phyloP scores from a whole-genome alignment of 129 eudicot species.

The Saposhnikovia divaricata region DNA sequence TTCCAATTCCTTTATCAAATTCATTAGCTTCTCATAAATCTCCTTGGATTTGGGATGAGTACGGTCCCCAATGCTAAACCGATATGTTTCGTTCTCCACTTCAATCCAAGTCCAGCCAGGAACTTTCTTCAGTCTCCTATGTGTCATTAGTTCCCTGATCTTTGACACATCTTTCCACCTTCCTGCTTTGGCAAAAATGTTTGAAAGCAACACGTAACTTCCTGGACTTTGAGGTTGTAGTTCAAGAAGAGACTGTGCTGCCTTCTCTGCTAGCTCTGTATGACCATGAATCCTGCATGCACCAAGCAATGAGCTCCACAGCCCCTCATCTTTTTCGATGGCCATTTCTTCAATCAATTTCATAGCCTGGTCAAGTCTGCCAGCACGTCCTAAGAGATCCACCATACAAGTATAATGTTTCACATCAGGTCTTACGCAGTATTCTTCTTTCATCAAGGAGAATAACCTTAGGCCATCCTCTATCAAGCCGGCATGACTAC shows the following conservation, averaged over 20 bases:
- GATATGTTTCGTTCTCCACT: slow-evolving; percentile 1
- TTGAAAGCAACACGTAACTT: slow-evolving; percentile 3
- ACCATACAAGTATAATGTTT: slow-evolving; percentile 69
- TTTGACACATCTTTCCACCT: slow-evolving; percentile 2
- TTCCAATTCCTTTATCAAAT: slow-evolving; percentile 40
- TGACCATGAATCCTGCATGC: slow-evolving; percentile 56
- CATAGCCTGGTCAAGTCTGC: slow-evolving; percentile 4
- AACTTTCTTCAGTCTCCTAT: slow-evolving; percentile 4
- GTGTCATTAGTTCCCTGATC: slow-evolving; percentile 4
- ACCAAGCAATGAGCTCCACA: slow-evolving; percentile 50
- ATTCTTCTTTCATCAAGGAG: slow-evolving; percentile 44
- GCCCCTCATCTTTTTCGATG: background rate
- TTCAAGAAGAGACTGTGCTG: slow-evolving; percentile 7
- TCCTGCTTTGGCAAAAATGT: slow-evolving; percentile 2
- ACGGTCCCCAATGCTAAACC: slow-evolving; percentile 3
- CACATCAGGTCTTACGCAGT: slow-evolving; percentile 44
- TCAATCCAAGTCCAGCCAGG: slow-evolving; percentile 6
- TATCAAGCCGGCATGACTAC: slow-evolving; percentile 4
- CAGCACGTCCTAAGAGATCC: slow-evolving; percentile 20
- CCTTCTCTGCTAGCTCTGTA: slow-evolving; percentile 41
- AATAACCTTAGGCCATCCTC: slow-evolving; percentile 42
- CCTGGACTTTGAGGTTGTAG: background rate
- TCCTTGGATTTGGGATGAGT: slow-evolving; percentile 1
- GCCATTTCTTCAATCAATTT: background rate
- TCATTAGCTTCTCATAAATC: slow-evolving; percentile 21